Conservation (phyloP, 2,329 filamentous ascomycete genomes). For the Sodiomyces alkalinus region DNA sequence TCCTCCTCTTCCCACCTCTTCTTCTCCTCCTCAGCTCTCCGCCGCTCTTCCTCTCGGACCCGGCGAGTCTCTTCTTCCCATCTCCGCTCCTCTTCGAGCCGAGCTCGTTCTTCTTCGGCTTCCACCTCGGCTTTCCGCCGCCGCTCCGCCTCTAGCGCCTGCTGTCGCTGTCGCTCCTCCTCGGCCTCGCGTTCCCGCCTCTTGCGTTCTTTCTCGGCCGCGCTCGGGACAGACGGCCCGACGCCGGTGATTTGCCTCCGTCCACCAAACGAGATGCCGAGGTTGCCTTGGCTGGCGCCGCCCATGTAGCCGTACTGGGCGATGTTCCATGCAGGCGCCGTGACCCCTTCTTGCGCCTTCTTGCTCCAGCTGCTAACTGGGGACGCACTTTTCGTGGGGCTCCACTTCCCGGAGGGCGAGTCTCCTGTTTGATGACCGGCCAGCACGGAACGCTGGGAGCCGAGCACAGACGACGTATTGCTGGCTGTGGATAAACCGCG, state of each 20-base stretch:
- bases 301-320: conserved; percentile 98
- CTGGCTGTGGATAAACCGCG: conserved; percentile 41
- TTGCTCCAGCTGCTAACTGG: conserved; percentile 81
- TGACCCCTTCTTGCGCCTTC: conserved; percentile 63
- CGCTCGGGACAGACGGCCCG: conserved; percentile 60
- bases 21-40: conserved; percentile 50
- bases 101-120: conserved; percentile 46
- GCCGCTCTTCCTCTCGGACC: conserved; percentile 43
- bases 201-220: conserved; percentile 70
- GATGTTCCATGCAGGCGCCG: conserved; percentile 92
- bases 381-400: conserved; percentile 34
- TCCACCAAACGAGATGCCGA: conserved; percentile 84
- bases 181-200: conserved; percentile 41
- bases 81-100: conserved; percentile 45
- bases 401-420: conserved; percentile 38
- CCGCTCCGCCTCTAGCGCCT: conserved; percentile 36
- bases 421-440: conserved; percentile 36
- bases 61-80: conserved; percentile 52
- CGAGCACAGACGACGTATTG: conserved; percentile 37
- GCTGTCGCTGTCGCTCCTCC: conserved; percentile 40
- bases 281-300: conserved; percentile 87
- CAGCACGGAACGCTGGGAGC: conserved; percentile 22
- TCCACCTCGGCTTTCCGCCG: conserved; percentile 29
- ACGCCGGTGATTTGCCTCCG: conserved; percentile 84
- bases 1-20: conserved; percentile 67